Percentiles rank a stretch among this genome's conserved stretches.
These are phyloP conservation scores for Linderniella brevidens DNA, from an alignment of 257 asterid species.

Conservation along the genomic window DNA sequence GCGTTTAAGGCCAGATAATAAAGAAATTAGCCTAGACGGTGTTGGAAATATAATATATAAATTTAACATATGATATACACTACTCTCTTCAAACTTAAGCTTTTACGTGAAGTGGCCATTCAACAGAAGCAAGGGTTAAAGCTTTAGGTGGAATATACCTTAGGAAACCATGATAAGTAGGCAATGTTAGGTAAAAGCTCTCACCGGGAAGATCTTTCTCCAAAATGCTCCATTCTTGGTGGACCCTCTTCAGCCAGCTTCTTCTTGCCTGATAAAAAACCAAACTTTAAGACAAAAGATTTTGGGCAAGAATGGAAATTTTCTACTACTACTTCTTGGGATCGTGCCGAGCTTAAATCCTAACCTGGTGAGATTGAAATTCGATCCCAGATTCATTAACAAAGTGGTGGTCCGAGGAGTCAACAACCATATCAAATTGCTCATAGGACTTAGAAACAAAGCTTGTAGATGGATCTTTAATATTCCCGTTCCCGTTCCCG, in stretches of 20 bases:
- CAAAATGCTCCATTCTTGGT: slow-evolving; percentile 84
- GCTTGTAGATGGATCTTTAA: slow-evolving; percentile 17
- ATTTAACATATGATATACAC: no score
- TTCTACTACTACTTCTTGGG: background rate
- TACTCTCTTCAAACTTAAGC: no score
- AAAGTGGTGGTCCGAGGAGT: slow-evolving; percentile 79
- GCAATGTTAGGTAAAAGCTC: no score
- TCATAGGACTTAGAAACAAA: slow-evolving; percentile 21
- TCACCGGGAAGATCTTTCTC: slow-evolving; percentile 85
- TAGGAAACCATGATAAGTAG: background rate
- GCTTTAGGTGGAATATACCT: no score
- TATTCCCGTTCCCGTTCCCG: no score
- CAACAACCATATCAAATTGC: slow-evolving; percentile 73
- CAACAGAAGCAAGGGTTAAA: no score
- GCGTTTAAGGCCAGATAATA: no score
- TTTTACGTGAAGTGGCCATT: no score
- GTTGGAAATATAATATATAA: no score
- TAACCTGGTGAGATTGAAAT: slow-evolving; percentile 42
- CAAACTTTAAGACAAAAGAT: slow-evolving; percentile 1
- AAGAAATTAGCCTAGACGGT: no score
- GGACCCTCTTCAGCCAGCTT: slow-evolving; percentile 72
- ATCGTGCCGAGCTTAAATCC: slow-evolving; percentile 1
- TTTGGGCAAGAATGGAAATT: slow-evolving; percentile 4
- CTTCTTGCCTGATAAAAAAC: slow-evolving; percentile 30
- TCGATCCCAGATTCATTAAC: slow-evolving; percentile 32